These are phyloP conservation scores for Petunia hybrid DNA, from an alignment of 305 asterid genomes.

Conservation along the genomic window DNA sequence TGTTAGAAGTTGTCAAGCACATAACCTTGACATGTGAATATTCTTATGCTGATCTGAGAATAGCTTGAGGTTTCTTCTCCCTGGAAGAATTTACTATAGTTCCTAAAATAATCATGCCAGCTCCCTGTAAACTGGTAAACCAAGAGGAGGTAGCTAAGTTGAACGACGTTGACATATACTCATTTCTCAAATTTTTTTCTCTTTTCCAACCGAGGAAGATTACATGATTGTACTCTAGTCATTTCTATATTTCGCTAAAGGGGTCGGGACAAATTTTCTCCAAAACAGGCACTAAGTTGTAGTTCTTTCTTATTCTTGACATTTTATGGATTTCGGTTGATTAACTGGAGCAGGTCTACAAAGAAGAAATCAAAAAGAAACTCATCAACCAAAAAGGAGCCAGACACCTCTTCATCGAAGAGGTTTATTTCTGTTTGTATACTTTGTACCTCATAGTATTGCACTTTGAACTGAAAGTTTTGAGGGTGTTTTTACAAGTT, in stretches of 20 bases:
- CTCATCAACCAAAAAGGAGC: conserved; percentile 33
- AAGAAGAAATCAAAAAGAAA: conserved; percentile 40
- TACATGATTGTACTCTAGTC: background rate
- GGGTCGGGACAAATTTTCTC: background rate
- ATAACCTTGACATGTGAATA: background rate
- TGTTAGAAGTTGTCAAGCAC: background rate
- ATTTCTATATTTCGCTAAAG: background rate
- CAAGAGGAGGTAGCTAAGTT: background rate
- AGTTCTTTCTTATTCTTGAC: background rate
- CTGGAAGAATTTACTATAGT: background rate
- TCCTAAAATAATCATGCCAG: background rate
- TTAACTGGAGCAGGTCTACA: conserved; percentile 45
- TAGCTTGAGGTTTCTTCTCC: conserved; percentile 4
- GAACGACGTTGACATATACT: background rate
- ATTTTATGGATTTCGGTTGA: conserved; percentile 6
- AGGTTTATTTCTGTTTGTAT: conserved; percentile 43
- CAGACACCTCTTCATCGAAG: conserved; percentile 47
- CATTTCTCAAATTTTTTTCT: background rate
- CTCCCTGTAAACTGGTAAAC: background rate
- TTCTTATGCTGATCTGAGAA: background rate
- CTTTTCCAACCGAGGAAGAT: background rate
- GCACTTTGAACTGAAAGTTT: conserved; percentile 15
- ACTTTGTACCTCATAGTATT: background rate
- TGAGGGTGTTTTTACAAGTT: background rate
- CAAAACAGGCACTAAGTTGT: background rate